Evolutionary conservation across 352 stramenopile species (phyloP), one percentile per base, ranked within the genome.

Genomic region (Salisapilia sapeloensis): DNA sequence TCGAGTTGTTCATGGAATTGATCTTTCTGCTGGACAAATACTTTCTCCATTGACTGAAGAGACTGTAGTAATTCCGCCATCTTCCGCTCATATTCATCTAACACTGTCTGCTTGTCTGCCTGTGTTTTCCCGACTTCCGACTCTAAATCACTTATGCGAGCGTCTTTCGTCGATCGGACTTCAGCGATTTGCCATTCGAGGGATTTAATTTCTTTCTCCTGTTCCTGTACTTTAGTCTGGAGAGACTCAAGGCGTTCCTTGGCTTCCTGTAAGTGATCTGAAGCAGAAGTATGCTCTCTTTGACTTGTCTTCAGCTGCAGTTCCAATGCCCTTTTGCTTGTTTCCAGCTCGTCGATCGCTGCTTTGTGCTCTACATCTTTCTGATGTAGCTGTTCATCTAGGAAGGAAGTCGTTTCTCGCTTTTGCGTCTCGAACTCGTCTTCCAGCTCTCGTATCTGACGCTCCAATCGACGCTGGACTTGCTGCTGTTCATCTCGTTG

Each of bases 21-120:
- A 8, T 48, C 44, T 42, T 86, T 87, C 40, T 92, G 76, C 43
- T 89, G 70, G 22, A 82, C 64, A 29, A 87, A 89, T 5, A 70
- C 67, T 30, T 72, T 76, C 49, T 89, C 70, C 7, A 92, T 69
- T 3, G 67, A 61, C 31, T 87, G 69, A 21, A 92, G 46, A 29
- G 62, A 81, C 40, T 84, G 64, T 33, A 87, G 27, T 10, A 87
- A 33, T 40, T 92, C 76, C 6, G 66, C 69, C 67, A 89, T 87
- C 40, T 89, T 89, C 8, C 38, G 51, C 40, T 92, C 76, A 38
- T 89, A 85, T 46, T 92, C 72, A 38, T 87, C 72, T 29, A 89
- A 36, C 14, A 92, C 40, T 18, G 60, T 49, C 29, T 89, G 72
- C 37, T 89, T 89, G 1, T 79, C 50, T 4, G 82, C 53, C 29